Base-by-base conservation (phyloP, 192 early-diverging fungal genomes). In the Podila clonocystis region DNA sequence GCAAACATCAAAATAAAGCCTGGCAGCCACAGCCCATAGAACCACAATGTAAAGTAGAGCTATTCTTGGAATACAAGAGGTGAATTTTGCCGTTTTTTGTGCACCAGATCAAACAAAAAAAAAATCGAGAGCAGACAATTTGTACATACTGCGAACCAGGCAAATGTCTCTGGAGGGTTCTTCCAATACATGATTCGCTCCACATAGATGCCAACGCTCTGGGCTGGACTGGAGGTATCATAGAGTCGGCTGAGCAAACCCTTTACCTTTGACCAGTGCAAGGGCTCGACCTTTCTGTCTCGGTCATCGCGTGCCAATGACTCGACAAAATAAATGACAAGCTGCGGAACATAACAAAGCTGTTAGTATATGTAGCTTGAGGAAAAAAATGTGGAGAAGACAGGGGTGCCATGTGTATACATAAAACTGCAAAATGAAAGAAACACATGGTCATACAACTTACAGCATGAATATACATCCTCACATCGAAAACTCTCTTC, bases 271-370 rank as follows among this genome's bases (percentile, higher is more conserved):
- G 65, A 65, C 77, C 70, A 73, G 19, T 80, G 70, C 6, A 80
- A 34, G 9, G 77, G 77, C 50, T 80, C 71, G 0, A 61, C 17
- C 70, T 73, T 72, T 8, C 24, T 30, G 29, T 52, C 62, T 5
- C 60, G 72, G 38, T 80, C 67, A 9, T 80, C 77, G 9, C 77
- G 70, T 4, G 77, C 77, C 67, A 80, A 68, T 4, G 67, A 73
- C n/a, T 80, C 70, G 15, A 72, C 29, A 63, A 72, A 79, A 48
- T 79, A 79, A 24, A 45, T 67, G n/a, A 67, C 30, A 28, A 71
- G 38, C 75, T 79, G 41, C 6, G 31, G 5, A 26, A 55, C 26
- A 48, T 58, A 68, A 49, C 19, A 6, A 20, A 34, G 55, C 28
- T 58, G 15, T 19, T 17, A 4, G 30, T 9, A 4, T 55, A 22